Evolutionary conservation across 2,329 filamentous ascomycete species (phyloP), one percentile per base, ranked within the genome.

Genomic region (Graphilbum sp.): DNA sequence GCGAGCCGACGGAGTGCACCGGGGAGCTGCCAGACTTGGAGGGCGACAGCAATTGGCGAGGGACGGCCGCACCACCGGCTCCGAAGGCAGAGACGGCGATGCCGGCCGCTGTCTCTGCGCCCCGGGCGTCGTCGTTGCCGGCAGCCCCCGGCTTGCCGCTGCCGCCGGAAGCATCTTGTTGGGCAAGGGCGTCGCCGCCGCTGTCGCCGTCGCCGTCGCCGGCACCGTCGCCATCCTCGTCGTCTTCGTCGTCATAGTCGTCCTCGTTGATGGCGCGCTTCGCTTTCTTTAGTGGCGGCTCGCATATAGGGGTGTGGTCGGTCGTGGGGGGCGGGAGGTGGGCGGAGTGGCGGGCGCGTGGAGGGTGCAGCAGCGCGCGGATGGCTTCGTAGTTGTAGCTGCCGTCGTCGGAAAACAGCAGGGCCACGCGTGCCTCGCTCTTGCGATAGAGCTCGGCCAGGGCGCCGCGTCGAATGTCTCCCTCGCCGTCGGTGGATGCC

Each of bases 231-330:
- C 79, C 75, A 2, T 83, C 79, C 10, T 79, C 72, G 15, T 84
- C 80, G 32, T 88, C 80, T 41, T 94, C 86, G 50, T 88, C 82
- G 47, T 80, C 82, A 52, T 88, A 87, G 58, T 88, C 79, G 50
- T 86, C 80, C 54, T 88, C 83, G 49, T 86, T 75, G 66, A 88
- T 86, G 54, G 74, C 67, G 50, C 83, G 71, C 56, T 79, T 80
- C 34, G 75, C 68, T 59, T 82, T 80, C 61, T 90, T 94, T 41
- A 68, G 61, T 29, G 75, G 72, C 38, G 73, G 70, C 51, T 79
- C 69, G 47, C 63, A 63, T 47, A 70, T 62, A 34, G 68, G 64
- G 45, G 64, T 58, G 52, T 79, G 63, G 58, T 76, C 69, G 57
- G 67, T 72, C 44, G 72, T 59, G 45, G 67, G 62, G 40, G 62